These are phyloP conservation scores for Dictyostelium firmibasis DNA, from an alignment of 78 protist genomes.

Conservation along the genomic window DNA sequence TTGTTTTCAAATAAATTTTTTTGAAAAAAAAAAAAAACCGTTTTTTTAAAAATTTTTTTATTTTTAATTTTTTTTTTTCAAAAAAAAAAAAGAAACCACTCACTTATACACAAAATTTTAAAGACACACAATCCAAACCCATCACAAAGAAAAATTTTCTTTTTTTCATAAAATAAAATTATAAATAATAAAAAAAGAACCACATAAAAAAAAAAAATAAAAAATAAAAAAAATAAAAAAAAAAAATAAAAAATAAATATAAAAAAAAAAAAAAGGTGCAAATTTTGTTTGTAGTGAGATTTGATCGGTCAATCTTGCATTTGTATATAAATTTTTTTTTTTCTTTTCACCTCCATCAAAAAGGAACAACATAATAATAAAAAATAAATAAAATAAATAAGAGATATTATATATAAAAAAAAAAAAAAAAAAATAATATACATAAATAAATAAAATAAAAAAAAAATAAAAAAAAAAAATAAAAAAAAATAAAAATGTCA, in stretches of 20 bases:
- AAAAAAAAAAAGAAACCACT: background rate
- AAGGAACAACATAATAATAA: background rate
- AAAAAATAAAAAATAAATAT: too few species aligned
- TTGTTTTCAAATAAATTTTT: background rate
- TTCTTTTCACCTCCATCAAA: background rate
- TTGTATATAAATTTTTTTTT: too few species aligned
- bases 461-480: background rate
- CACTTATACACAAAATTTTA: background rate
- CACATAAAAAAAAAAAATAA: too few species aligned
- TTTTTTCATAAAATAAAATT: too few species aligned
- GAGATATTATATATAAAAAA: too few species aligned
- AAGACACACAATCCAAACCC: background rate
- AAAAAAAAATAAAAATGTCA: background rate
- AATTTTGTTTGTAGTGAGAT: background rate
- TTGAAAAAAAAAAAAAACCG: background rate
- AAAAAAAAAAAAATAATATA: background rate
- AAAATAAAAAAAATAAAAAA: too few species aligned
- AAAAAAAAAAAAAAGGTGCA: background rate
- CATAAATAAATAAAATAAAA: background rate
- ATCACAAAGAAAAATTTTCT: background rate
- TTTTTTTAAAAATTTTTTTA: too few species aligned
- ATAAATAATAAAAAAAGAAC: too few species aligned
- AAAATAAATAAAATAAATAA: background rate
- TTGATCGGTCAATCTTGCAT: background rate
- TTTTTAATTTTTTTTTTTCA: too few species aligned